phyloP scores from a whole-genome alignment of 2,329 filamentous ascomycete species.

The Aspergillus pseudoterreus region DNA sequence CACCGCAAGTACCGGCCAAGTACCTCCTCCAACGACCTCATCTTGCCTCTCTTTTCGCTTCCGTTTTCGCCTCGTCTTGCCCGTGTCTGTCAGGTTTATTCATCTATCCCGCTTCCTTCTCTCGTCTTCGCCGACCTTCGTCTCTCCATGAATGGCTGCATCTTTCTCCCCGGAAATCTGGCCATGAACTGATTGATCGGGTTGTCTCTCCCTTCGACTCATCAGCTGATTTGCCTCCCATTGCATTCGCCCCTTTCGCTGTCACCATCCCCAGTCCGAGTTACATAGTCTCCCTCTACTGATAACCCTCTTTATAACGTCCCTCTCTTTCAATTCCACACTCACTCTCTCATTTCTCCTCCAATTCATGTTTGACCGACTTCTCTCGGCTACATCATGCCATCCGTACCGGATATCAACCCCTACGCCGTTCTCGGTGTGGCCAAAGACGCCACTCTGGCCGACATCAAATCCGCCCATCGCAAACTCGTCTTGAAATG shows the following conservation, averaged over 20 bases:
- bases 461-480: conserved; percentile 74
- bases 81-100: not conserved
- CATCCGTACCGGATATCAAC: conserved; percentile 50
- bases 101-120: conserved; percentile 10
- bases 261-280: not conserved
- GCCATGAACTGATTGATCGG: conserved; percentile 20
- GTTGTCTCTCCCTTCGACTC: not conserved
- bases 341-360: not conserved
- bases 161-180: conserved; percentile 5
- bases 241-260: not conserved
- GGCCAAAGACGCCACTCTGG: conserved; percentile 63
- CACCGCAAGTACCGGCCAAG: not conserved
- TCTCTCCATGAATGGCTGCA: conserved; percentile 11
- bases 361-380: not conserved
- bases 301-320: not conserved
- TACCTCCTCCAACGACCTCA: not conserved
- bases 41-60: not conserved
- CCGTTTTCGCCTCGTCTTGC: not conserved
- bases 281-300: not conserved
- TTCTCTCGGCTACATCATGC: conserved; percentile 17
- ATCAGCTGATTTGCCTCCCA: no score
- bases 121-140: conserved; percentile 15
- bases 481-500: conserved; percentile 83
- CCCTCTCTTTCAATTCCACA: conserved; percentile 1
- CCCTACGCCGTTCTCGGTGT: conserved; percentile 78